Evolutionary conservation across 2,329 filamentous ascomycete species (phyloP).

Genomic region (Sclerotinia glacialis): DNA sequence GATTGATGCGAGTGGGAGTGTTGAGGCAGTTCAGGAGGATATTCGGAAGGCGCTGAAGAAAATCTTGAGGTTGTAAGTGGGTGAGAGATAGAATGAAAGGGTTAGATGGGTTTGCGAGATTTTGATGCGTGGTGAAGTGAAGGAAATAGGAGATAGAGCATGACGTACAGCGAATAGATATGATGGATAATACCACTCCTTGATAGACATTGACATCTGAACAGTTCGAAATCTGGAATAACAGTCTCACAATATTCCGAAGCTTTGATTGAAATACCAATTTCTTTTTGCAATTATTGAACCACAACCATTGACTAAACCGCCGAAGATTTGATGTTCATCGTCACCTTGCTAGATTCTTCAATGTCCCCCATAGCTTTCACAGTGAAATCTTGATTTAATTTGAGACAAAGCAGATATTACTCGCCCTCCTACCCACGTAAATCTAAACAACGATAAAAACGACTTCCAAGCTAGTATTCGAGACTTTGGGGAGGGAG

Average conservation of each 20-base stretch:
- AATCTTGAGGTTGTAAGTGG: not conserved
- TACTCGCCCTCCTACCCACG: too few relatives aligned
- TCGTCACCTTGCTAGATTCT: not conserved
- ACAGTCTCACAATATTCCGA: too few relatives aligned
- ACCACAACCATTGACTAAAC: too few relatives aligned
- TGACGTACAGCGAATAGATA: too few relatives aligned
- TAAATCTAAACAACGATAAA: not conserved
- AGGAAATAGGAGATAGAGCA: not conserved
- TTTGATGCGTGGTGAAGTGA: not conserved
- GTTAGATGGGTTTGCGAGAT: not conserved
- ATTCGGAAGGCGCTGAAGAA: not conserved
- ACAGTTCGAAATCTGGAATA: too few relatives aligned
- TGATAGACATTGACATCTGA: not conserved
- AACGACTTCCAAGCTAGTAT: too few relatives aligned
- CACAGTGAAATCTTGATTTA: not conserved
- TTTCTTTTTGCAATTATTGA: not conserved
- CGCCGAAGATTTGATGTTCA: not conserved
- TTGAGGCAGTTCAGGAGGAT: not conserved
- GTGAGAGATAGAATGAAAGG: not conserved
- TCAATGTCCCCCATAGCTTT: not conserved
- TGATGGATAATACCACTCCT: not conserved
- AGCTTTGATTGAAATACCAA: not conserved
- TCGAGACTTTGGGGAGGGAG: not conserved
- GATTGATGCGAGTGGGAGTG: conserved; percentile 6
- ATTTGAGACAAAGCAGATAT: not conserved